Evolutionary conservation across 2,329 filamentous ascomycete species (phyloP).

Genomic region (Alternaria longipes): DNA sequence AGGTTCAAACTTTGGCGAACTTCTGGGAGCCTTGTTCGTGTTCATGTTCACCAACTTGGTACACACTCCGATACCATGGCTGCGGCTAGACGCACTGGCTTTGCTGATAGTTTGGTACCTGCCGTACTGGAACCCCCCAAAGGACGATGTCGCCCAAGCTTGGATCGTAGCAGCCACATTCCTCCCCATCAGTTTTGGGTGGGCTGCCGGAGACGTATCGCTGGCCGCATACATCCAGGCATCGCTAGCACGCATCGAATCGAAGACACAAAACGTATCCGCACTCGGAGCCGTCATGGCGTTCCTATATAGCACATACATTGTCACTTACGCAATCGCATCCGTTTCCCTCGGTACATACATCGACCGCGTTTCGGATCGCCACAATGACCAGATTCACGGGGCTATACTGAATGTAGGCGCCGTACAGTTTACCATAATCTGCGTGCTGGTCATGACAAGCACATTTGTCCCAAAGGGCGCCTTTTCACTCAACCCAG

Average conservation of each 20-base stretch:
- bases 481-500: conserved; percentile 56
- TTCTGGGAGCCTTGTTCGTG: conserved; percentile 60
- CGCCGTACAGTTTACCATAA: conserved; percentile 60
- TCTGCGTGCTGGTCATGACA: conserved; percentile 54
- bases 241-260: conserved; percentile 58
- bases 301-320: conserved; percentile 61
- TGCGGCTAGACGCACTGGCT: conserved; percentile 58
- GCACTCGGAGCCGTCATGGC: conserved; percentile 63
- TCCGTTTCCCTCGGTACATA: conserved; percentile 58
- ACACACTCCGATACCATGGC: conserved; percentile 61
- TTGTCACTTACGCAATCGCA: conserved; percentile 58
- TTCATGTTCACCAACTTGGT: conserved; percentile 61
- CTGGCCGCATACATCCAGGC: conserved; percentile 63
- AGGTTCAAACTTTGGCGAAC: conserved; percentile 61
- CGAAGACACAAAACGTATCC: conserved; percentile 57
- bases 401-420: conserved; percentile 56
- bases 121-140: conserved; percentile 57
- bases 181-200: conserved; percentile 58
- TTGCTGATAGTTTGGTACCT: conserved; percentile 61
- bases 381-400: conserved; percentile 50
- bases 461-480: conserved; percentile 60
- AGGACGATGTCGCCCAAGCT: conserved; percentile 54
- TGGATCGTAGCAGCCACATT: conserved; percentile 60
- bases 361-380: conserved; percentile 55
- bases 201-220: conserved; percentile 63